These are phyloP conservation scores for Massariosphaeria phaeospora DNA, from an alignment of 495 filamentous ascomycete species.

Conservation along the genomic window DNA sequence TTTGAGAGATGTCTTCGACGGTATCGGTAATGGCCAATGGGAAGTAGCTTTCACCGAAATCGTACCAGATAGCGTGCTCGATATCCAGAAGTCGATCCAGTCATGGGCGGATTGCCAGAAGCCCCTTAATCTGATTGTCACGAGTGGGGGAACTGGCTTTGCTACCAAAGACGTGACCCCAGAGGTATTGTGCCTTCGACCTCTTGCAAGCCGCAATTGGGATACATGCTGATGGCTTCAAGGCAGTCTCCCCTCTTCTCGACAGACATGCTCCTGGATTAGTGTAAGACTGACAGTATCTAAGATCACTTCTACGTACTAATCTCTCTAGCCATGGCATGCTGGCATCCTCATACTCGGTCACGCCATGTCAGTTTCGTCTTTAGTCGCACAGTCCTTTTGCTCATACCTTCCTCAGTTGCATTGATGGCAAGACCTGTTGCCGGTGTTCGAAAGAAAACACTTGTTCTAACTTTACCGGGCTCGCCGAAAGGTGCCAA, in stretches of 20 bases:
- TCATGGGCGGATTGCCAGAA: conserved; percentile 62
- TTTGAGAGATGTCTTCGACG: conserved; percentile 62
- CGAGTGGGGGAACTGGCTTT: conserved; percentile 93
- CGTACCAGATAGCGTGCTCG: conserved; percentile 68
- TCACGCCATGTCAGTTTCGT: conserved; percentile 75
- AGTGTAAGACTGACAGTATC: conserved; percentile 53
- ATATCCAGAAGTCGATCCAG: conserved; percentile 68
- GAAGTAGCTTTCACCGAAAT: conserved; percentile 62
- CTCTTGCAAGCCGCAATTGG: neutral
- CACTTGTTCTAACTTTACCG: conserved; percentile 84
- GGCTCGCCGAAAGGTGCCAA: conserved; percentile 95
- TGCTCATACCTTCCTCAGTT: conserved; percentile 52
- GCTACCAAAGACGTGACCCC: conserved; percentile 83
- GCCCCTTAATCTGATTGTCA: conserved; percentile 69
- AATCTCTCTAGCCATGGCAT: conserved; percentile 72
- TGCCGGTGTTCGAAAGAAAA: conserved; percentile 77
- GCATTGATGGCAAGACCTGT: conserved; percentile 97
- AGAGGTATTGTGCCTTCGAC: conserved; percentile 54
- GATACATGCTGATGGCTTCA: conserved; percentile 2
- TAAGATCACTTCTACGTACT: conserved; percentile 32
- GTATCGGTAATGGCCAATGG: conserved; percentile 63
- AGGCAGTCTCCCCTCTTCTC: conserved; percentile 77
- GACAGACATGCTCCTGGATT: conserved; percentile 85
- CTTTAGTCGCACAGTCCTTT: too few relatives aligned
- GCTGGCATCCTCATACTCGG: conserved; percentile 74